Percentiles rank a stretch among this genome's conserved stretches.
phyloP scores from a whole-genome alignment of 2,329 filamentous ascomycete genomes.

The Aspergillus tamarii region DNA sequence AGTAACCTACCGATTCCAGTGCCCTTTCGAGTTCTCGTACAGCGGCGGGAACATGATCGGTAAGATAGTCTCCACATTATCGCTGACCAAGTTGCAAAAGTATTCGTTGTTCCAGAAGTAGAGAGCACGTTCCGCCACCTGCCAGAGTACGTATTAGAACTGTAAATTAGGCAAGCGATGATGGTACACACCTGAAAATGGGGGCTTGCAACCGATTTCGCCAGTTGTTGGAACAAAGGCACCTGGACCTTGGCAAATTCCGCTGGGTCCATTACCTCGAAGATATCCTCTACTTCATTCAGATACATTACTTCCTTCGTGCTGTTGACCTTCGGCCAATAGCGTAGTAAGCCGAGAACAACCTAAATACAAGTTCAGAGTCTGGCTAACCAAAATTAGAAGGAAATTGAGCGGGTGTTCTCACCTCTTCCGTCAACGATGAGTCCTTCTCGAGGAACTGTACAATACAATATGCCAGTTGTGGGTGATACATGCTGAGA shows the following conservation, averaged over 20 bases:
- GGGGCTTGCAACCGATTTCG: constrained; percentile 96
- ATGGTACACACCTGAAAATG: constrained; percentile 76
- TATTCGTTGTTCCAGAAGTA: constrained; percentile 99
- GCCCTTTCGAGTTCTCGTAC: constrained; percentile 98
- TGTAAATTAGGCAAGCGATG: neutral
- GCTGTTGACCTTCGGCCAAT: constrained; percentile 99
- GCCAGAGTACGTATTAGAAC: constrained; percentile 19
- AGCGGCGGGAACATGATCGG: constrained; percentile 99
- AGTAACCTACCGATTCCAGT: constrained; percentile 86
- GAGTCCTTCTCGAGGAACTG: constrained; percentile 98
- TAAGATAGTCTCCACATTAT: constrained; percentile 97
- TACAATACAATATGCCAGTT: constrained; percentile 97
- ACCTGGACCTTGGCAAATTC: constrained; percentile 99
- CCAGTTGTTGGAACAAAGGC: constrained; percentile 93
- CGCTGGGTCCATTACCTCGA: constrained; percentile 98
- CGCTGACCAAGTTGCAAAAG: constrained; percentile 98
- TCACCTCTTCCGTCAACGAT: constrained; percentile 91
- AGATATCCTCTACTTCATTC: constrained; percentile 98
- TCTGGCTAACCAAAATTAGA: constrained; percentile 13
- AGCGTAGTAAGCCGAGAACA: constrained; percentile 88
- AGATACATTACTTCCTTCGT: constrained; percentile 99
- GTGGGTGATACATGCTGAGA: constrained; percentile 99
- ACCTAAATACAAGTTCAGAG: constrained; percentile 58
- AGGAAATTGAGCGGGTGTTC: constrained; percentile 26
- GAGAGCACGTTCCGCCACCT: constrained; percentile 90